Conservation (phyloP, 1,284 basidiomycete genomes). For the Trametes sp. region DNA sequence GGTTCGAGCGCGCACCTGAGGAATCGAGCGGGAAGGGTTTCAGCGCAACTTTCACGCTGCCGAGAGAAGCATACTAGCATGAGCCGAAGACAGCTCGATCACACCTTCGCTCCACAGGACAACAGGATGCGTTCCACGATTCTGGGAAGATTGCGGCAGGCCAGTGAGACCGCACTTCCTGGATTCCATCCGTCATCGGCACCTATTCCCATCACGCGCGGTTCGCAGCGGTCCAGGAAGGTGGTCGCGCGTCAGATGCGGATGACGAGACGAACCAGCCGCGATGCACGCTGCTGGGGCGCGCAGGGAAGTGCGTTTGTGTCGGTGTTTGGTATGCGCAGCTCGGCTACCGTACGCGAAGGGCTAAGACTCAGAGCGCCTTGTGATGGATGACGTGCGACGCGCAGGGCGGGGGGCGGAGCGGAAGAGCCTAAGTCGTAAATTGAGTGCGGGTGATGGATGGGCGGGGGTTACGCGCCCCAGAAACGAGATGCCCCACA, state of each 20-base stretch:
- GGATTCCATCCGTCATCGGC: constrained; percentile 20
- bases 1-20: constrained; percentile 1
- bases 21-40: constrained; percentile 20
- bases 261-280: constrained; percentile 1
- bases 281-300: neutral
- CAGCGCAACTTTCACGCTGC: constrained; percentile 20
- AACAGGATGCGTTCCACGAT: constrained; percentile 1
- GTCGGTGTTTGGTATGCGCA: constrained; percentile 1
- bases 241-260: neutral
- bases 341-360: constrained; percentile 9
- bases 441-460: neutral
- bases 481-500: constrained; percentile 18
- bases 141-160: constrained; percentile 2
- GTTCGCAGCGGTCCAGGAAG: neutral
- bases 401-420: constrained; percentile 7
- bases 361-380: neutral
- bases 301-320: neutral
- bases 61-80: constrained; percentile 24
- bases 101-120: constrained; percentile 20
- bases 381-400: constrained; percentile 2
- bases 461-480: constrained; percentile 8
- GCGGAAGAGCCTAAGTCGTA: constrained; percentile 9
- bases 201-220: constrained; percentile 6
- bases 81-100: constrained; percentile 22
- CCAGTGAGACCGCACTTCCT: neutral